phyloP scores from a whole-genome alignment of 108 stramenopile species.

The Conticribra guillardii region DNA sequence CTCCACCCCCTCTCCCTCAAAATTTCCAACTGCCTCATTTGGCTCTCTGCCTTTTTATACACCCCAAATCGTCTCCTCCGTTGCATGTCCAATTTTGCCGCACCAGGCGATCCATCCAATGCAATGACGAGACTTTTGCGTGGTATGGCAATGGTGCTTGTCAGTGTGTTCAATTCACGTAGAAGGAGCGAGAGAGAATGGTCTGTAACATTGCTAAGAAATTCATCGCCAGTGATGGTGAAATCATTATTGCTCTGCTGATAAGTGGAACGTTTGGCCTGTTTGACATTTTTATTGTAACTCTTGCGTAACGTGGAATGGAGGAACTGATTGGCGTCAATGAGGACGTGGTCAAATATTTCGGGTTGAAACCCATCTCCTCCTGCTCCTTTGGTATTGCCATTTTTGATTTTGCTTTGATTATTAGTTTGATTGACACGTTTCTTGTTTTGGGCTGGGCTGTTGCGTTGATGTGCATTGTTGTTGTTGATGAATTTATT shows the following conservation, averaged over 20 bases:
- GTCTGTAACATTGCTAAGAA: slow-evolving; percentile 43
- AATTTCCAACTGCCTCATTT: slow-evolving; percentile 43
- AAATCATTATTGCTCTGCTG: no score
- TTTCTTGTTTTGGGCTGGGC: background rate
- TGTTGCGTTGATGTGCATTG: background rate
- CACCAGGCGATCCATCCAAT: slow-evolving; percentile 82
- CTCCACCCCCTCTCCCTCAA: slow-evolving; percentile 47
- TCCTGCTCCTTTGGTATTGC: no score
- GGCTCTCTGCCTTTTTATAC: slow-evolving; percentile 51
- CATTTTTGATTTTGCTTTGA: background rate
- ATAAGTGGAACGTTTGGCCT: slow-evolving; percentile 3
- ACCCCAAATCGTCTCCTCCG: slow-evolving; percentile 61
- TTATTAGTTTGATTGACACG: background rate
- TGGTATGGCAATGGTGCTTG: slow-evolving; percentile 62
- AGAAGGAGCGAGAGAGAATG: slow-evolving; percentile 63
- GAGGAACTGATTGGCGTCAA: slow-evolving; percentile 90
- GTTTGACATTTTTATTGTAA: slow-evolving; percentile 32
- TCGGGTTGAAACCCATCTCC: slow-evolving; percentile 50
- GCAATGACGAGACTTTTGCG: slow-evolving; percentile 77
- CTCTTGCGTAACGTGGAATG: slow-evolving; percentile 63
- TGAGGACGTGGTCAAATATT: slow-evolving; percentile 84
- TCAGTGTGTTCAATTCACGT: slow-evolving; percentile 66
- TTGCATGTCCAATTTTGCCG: slow-evolving; percentile 87
- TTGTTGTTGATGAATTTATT: background rate
- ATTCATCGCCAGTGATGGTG: slow-evolving; percentile 2